Base-by-base conservation (phyloP, 2,329 filamentous ascomycete species). In the Aspergillus viridinutans region DNA sequence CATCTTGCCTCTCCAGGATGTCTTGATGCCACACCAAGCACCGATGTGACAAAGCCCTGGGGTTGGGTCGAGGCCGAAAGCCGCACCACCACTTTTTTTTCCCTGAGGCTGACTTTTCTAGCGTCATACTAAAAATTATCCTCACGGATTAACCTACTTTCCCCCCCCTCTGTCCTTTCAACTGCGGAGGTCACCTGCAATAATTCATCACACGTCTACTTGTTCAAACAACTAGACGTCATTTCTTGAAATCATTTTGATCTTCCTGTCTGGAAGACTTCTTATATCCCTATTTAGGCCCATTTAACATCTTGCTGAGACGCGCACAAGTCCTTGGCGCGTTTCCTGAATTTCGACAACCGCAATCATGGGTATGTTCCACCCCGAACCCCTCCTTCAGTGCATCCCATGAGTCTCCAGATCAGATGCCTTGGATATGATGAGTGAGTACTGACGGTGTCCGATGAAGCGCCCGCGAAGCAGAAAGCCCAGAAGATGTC, bases 401-500 rank as follows among this genome's bases (percentile, higher is more conserved):
- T 53, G 51, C 40, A 57, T 38, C 42, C 47, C 38, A 54, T 52
- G 32, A 40, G 29, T 21, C 4, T 51, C 50, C 38, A 40, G 14
- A 55, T 58, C 55, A 52, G 53, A 26, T 52, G 53, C 60, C 52
- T 55, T 54, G 56, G 52, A 43, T 52, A 17, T 42, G 21, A 53
- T 61, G 53, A 58, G 58, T 67, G 61, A 61, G 63, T 69, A 73
- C 83, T 85, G 69, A 85, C 75, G 40, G 58, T 66, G 54, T 59
- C 60, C 53, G 55, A 50, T 74, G 59, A 72, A 96, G 92, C 90
- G 84, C 93, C 92, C 67, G 90, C 92, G 77, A 95, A 95, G 82
- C 90, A 91, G 82, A 88, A 96, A 80, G 83, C 86, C 78, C 89
- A 96, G 86, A 99, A 95, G 84, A 93, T 99, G 90, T 91, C 90